These are phyloP conservation scores for Umbelopsis isabellina DNA, from an alignment of 192 early-diverging fungal genomes.

Conservation along the genomic window DNA sequence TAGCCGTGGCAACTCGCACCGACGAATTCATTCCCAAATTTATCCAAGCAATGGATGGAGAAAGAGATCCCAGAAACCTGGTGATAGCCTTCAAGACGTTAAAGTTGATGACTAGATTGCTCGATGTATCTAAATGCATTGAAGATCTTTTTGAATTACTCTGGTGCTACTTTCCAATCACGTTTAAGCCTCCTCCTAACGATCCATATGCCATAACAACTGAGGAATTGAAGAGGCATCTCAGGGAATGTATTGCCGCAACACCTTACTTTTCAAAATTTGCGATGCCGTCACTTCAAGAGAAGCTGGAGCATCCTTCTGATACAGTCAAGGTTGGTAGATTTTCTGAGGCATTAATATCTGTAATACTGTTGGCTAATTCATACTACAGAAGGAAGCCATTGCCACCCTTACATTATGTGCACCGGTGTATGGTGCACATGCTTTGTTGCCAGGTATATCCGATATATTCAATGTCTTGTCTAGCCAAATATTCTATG, in stretches of 20 bases:
- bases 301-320: constrained; percentile 84
- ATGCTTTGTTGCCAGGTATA: constrained; percentile 69
- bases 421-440: constrained; percentile 73
- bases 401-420: constrained; percentile 86
- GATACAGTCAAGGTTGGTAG: constrained; percentile 80
- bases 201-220: constrained; percentile 94
- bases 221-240: constrained; percentile 82
- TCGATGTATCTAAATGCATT: constrained; percentile 78
- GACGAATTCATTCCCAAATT: constrained; percentile 3
- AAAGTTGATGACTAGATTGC: constrained; percentile 67
- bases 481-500: constrained; percentile 69
- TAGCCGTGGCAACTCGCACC: neutral
- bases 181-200: constrained; percentile 90
- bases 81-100: constrained; percentile 84
- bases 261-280: constrained; percentile 82
- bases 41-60: constrained; percentile 77
- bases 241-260: constrained; percentile 78
- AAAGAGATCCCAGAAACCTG: constrained; percentile 99
- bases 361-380: neutral
- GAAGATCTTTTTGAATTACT: constrained; percentile 95
- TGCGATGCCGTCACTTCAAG: constrained; percentile 86
- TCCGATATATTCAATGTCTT: constrained; percentile 75
- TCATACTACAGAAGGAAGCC: constrained; percentile 71
- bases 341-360: neutral
- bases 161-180: constrained; percentile 99